These are phyloP conservation scores for Beauveria medogensis DNA, from an alignment of 2,329 filamentous ascomycete genomes.

Conservation along the genomic window DNA sequence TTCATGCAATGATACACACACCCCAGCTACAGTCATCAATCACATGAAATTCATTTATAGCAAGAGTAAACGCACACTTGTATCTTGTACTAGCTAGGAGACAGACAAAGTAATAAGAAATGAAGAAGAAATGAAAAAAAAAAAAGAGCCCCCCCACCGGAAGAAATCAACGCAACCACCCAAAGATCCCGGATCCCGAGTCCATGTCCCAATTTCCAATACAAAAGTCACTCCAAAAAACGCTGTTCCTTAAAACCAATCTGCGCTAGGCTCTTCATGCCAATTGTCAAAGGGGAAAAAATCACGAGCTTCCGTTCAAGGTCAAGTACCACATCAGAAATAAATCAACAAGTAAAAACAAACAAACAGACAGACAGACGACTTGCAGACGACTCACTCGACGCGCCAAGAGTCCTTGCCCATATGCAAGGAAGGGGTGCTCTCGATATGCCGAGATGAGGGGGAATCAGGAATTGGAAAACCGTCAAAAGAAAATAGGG, in stretches of 20 bases:
- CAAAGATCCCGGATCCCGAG: background rate
- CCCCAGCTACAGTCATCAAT: background rate
- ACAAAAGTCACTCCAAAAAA: background rate
- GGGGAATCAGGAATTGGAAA: constrained; percentile 16
- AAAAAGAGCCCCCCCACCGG: background rate
- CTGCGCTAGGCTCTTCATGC: background rate
- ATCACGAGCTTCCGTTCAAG: background rate
- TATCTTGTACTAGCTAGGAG: background rate
- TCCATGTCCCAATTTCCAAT: background rate
- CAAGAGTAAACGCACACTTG: background rate
- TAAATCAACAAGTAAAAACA: background rate
- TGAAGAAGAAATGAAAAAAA: background rate
- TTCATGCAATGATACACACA: background rate
- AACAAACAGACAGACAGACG: background rate
- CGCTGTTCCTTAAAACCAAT: background rate
- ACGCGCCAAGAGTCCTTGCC: background rate
- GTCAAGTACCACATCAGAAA: background rate
- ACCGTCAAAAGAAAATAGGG: too few species aligned
- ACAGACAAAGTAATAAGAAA: background rate
- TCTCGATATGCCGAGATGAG: background rate
- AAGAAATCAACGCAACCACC: background rate
- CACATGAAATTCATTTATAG: background rate
- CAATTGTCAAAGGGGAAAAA: background rate
- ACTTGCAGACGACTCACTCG: background rate
- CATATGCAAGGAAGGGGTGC: background rate